These are phyloP conservation scores for Erodium texanum DNA, from an alignment of 441 rosid species.

Conservation along the genomic window DNA sequence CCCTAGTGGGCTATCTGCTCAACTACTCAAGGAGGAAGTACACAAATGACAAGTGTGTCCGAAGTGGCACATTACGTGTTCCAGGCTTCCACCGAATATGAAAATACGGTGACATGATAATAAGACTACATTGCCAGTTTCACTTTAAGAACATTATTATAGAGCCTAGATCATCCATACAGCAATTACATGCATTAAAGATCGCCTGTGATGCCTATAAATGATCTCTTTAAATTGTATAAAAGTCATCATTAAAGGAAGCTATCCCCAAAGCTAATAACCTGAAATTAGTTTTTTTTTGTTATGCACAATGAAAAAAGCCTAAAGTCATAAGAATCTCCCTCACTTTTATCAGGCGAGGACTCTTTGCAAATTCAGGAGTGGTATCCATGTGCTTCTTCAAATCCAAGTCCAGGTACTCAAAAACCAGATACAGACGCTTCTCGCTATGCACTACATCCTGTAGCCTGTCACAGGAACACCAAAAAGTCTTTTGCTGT, in stretches of 20 bases:
- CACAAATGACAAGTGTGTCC: neutral
- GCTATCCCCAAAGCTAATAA: neutral
- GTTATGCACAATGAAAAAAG: conserved; percentile 9
- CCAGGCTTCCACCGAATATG: neutral
- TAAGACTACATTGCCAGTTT: neutral
- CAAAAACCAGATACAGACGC: conserved; percentile 84
- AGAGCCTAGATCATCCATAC: neutral
- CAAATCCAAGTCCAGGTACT: conserved; percentile 93
- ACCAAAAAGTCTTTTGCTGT: too few relatives aligned
- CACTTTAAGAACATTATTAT: neutral
- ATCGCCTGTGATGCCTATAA: neutral
- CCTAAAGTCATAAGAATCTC: conserved; percentile 13
- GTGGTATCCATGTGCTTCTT: conserved; percentile 94
- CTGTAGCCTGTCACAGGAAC: conserved; percentile 41
- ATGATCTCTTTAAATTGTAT: neutral
- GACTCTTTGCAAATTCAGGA: conserved; percentile 87
- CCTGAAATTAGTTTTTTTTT: neutral
- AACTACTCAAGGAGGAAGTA: neutral
- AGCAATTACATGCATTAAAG: neutral
- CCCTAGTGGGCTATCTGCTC: neutral
- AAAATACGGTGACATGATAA: neutral
- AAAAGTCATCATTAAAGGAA: neutral
- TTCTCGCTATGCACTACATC: conserved; percentile 98
- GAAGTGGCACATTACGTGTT: neutral
- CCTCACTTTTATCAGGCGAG: conserved; percentile 71